phyloP scores from a whole-genome alignment of 768 basidiomycete species.

The Austroboletus festivus region DNA sequence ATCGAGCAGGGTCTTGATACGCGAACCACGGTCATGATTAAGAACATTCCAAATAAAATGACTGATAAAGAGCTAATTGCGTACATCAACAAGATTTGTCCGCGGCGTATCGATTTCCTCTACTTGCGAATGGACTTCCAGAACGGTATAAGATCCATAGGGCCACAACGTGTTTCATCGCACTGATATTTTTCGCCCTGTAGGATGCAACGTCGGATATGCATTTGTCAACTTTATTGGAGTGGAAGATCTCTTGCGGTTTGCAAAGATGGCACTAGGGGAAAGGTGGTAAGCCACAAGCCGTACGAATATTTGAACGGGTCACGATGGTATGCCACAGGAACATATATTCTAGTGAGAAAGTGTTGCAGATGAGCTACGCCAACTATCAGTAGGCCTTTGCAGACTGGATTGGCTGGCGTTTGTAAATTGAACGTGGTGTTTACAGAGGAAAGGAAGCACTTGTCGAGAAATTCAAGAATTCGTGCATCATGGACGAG shows the following conservation, averaged over 20 bases:
- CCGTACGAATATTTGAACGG: neutral
- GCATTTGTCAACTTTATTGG: conserved; percentile 90
- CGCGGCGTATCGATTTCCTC: conserved; percentile 79
- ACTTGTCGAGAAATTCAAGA: conserved; percentile 88
- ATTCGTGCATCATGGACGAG: conserved; percentile 88
- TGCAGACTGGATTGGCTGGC: conserved; percentile 1
- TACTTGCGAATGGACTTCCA: conserved; percentile 86
- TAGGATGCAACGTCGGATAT: conserved; percentile 76
- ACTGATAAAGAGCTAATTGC: conserved; percentile 65
- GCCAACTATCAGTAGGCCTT: conserved; percentile 85
- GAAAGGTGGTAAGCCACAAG: conserved; percentile 65
- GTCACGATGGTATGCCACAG: conserved; percentile 35
- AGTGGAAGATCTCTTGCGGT: conserved; percentile 70
- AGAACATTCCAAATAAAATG: conserved; percentile 94
- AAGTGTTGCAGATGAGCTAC: conserved; percentile 87
- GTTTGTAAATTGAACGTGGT: conserved; percentile 1
- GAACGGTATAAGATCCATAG: conserved; percentile 50
- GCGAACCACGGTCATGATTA: conserved; percentile 84
- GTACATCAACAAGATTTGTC: conserved; percentile 70
- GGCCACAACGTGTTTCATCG: neutral
- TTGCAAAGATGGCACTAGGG: conserved; percentile 71
- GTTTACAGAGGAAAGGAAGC: conserved; percentile 77
- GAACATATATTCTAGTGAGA: conserved; percentile 92
- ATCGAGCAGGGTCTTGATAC: conserved; percentile 80
- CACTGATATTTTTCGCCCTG: conserved; percentile 2